Evolutionary conservation across 306 rosid species (phyloP), one percentile per base, ranked within the genome.

Genomic region (Cotoneaster glaucophyllus): DNA sequence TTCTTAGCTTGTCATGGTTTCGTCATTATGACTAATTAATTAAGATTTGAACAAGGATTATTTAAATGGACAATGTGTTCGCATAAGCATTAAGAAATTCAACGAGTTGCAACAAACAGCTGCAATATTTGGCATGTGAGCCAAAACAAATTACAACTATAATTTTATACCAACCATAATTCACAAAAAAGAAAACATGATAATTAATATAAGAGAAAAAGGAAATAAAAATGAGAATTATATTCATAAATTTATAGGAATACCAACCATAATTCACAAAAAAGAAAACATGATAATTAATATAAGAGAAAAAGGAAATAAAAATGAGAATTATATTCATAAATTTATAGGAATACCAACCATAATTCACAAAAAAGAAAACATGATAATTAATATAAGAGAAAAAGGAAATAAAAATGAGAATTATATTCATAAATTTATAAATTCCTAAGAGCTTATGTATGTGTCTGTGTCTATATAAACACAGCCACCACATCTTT

Each of bases 331-430:
- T n/a, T n/a, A n/a, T n/a, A n/a, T n/a, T n/a, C n/a, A n/a, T n/a
- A n/a, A n/a, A n/a, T n/a, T n/a, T n/a, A n/a, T n/a, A n/a, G n/a
- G n/a, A n/a, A n/a, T n/a, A n/a, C n/a, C n/a, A n/a, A n/a, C n/a
- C n/a, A n/a, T 70, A 84, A 70, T 71, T 88, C 89, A 91, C 87
- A 81, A 28, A 84, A 88, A 84, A 74, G 73, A 75, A 74, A 82
- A 70, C 80, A 43, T 48, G 57, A 44, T 26, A 76, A 80, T 86
- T 72, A 86, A 79, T 79, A 26, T 61, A 75, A 50, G 43, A 78
- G 41, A 64, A 45, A 65, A 4, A 26, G 6, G 24, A 18, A 10
- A 62, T 62, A 32, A 26, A 82, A 53, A 8, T 13, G 70, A 75
- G 90, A 84, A 86, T 81, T 78, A 84, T 75, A 72, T 21, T 56